A percentile compares a stretch with the other conserved stretches of the same genome.
These are phyloP conservation scores for Coemansia sp. DNA, from an alignment of 192 early-diverging fungal genomes.

Conservation along the genomic window DNA sequence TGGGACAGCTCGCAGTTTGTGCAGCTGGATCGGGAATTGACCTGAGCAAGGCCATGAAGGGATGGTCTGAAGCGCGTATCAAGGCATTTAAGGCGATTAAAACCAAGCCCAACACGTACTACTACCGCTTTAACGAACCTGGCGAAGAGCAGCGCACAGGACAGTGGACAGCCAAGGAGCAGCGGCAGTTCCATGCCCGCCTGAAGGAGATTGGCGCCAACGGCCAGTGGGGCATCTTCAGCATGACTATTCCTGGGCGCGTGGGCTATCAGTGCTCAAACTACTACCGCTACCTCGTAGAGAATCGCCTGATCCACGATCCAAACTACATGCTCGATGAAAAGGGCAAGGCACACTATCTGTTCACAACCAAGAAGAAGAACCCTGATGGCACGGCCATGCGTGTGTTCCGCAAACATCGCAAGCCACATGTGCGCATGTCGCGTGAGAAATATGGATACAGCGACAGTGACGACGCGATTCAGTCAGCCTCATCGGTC, in stretches of 20 bases:
- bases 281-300: conserved; percentile 89
- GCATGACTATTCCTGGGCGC: conserved; percentile 90
- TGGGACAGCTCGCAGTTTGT: conserved; percentile 55
- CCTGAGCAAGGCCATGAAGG: conserved; percentile 86
- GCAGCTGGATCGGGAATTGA: conserved; percentile 66
- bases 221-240: conserved; percentile 97
- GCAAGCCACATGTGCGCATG: conserved; percentile 61
- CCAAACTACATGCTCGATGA: conserved; percentile 90
- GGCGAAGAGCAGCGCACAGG: conserved; percentile 94
- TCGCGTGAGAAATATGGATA: conserved; percentile 60
- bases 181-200: conserved; percentile 79
- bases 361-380: conserved; percentile 83
- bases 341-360: conserved; percentile 87
- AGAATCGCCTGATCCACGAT: conserved; percentile 84
- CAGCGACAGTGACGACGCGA: conserved; percentile 48
- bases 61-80: conserved; percentile 93
- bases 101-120: conserved; percentile 95
- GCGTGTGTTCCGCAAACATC: conserved; percentile 81
- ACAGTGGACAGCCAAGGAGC: conserved; percentile 86
- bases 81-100: conserved; percentile 92
- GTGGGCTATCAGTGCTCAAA: conserved; percentile 99
- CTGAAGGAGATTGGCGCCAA: conserved; percentile 87
- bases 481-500: conserved; percentile 30
- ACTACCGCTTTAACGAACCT: conserved; percentile 96
- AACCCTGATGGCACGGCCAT: conserved; percentile 73